Percentiles rank a stretch among this genome's conserved stretches.
Conservation (phyloP, 495 filamentous ascomycete genomes). For the Achaetomiella virescens region DNA sequence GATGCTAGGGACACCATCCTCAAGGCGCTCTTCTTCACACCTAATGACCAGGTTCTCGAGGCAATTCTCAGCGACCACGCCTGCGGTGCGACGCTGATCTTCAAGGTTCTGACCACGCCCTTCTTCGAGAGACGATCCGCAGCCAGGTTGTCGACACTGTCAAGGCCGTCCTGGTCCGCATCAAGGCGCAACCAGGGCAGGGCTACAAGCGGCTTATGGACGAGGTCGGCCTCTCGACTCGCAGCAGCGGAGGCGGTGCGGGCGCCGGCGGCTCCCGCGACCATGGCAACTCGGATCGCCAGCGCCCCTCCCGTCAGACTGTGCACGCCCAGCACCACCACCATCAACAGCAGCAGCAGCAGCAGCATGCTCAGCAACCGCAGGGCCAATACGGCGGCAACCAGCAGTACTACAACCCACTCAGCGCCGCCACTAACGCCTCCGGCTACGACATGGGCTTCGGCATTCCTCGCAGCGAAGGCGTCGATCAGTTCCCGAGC, state of each 20-base stretch:
- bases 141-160: slow-evolving; percentile 85
- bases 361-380: slow-evolving; percentile 18
- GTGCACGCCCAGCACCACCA: slow-evolving; percentile 33
- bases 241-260: slow-evolving; percentile 31
- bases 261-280: slow-evolving; percentile 37
- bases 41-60: slow-evolving; percentile 78
- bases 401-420: slow-evolving; percentile 40
- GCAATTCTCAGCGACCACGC: slow-evolving; percentile 86
- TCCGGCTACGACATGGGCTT: slow-evolving; percentile 44
- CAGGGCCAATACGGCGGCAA: slow-evolving; percentile 28
- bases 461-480: slow-evolving; percentile 49
- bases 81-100: slow-evolving; percentile 92
- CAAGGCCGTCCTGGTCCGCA: slow-evolving; percentile 75
- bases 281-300: slow-evolving; percentile 44
- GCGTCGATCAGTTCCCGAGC: slow-evolving; percentile 50
- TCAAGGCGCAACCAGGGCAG: slow-evolving; percentile 90
- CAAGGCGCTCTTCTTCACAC: slow-evolving; percentile 90
- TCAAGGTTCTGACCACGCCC: slow-evolving; percentile 95
- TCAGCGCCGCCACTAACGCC: slow-evolving; percentile 26
- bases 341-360: slow-evolving; percentile 20
- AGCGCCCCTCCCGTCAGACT: slow-evolving; percentile 52
- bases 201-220: slow-evolving; percentile 99
- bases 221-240: slow-evolving; percentile 77
- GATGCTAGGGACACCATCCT: slow-evolving; percentile 91
- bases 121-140: slow-evolving; percentile 95